Conservation (phyloP, 495 filamentous ascomycete genomes). For the Gamarada debralockiae region DNA sequence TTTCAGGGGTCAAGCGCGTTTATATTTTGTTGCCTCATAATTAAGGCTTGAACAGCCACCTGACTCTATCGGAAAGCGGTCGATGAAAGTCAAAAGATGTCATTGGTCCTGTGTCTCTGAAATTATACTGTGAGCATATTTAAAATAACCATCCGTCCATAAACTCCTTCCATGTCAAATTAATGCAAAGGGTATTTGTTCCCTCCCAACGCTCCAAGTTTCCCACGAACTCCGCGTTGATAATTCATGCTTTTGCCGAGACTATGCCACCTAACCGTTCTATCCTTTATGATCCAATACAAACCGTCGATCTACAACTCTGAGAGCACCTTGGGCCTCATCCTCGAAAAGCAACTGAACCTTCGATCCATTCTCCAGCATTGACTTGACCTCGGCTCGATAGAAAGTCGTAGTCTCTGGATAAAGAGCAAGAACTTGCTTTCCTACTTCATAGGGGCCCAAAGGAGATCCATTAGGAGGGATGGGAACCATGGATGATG, state of each 20-base stretch:
- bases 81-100: too few relatives aligned
- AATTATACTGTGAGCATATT: too few relatives aligned
- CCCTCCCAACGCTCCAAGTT: background rate
- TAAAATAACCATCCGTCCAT: too few relatives aligned
- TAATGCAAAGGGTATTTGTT: too few relatives aligned
- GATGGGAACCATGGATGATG: conserved; percentile 80
- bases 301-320: conserved; percentile 71
- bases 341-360: conserved; percentile 76
- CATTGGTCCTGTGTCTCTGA: too few relatives aligned
- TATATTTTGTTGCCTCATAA: too few relatives aligned
- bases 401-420: conserved; percentile 97
- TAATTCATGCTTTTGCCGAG: background rate
- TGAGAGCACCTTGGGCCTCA: conserved; percentile 77
- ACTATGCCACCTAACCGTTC: background rate
- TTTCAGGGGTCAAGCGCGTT: too few relatives aligned
- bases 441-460: conserved; percentile 70
- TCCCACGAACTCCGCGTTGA: background rate
- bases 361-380: conserved; percentile 44
- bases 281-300: conserved; percentile 63
- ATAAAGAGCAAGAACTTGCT: conserved; percentile 77
- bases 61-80: too few relatives aligned
- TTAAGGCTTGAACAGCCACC: too few relatives aligned
- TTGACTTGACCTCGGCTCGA: conserved; percentile 85
- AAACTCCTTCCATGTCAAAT: too few relatives aligned
- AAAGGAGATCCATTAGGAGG: conserved; percentile 55